Conservation (phyloP, 345 rosid species). For the Isatis tinctoria region DNA sequence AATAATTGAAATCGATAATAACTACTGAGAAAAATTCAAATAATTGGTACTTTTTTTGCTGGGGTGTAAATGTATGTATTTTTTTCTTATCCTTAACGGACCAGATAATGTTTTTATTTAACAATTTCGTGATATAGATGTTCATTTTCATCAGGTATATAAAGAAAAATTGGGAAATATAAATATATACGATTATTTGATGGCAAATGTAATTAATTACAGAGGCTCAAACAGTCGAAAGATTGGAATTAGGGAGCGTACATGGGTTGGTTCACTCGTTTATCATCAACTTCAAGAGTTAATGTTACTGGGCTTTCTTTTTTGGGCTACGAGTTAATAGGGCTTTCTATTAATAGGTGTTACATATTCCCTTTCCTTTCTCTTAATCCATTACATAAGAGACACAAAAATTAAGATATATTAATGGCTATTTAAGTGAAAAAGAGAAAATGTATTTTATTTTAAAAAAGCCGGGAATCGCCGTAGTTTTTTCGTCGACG, state of each 20-base stretch:
- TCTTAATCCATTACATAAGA: no score
- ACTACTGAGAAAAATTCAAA: not conserved
- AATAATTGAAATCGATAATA: conserved; percentile 6
- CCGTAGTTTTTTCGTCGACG: conserved; percentile 1
- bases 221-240: no score
- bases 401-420: not conserved
- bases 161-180: no score
- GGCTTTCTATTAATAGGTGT: not conserved
- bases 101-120: not conserved
- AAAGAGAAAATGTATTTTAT: not conserved
- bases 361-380: no score
- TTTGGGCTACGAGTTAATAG: not conserved
- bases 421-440: not conserved
- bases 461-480: conserved; percentile 26
- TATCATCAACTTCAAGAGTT: not conserved
- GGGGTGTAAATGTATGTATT: not conserved
- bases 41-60: not conserved
- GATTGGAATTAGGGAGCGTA: no score
- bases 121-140: not conserved
- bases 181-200: no score
- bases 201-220: no score
- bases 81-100: not conserved
- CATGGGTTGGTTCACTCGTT: not conserved
- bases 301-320: conserved; percentile 5
- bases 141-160: not conserved